Conservation (phyloP, 306 rosid species). For the Myrica gale region DNA sequence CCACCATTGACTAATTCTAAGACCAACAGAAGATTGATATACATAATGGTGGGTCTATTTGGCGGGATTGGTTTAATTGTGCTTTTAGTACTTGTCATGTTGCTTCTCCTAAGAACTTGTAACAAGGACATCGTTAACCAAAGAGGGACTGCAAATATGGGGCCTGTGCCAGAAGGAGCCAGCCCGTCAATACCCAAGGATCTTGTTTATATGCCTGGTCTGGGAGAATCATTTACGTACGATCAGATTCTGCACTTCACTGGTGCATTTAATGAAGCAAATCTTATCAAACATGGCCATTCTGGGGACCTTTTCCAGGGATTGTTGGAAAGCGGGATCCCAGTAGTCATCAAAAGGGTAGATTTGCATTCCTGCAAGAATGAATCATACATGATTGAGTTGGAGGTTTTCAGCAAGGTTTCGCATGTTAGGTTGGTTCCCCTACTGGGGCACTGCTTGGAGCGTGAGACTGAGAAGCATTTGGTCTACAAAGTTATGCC, state of each 20-base stretch:
- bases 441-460: conserved; percentile 77
- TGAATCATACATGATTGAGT: conserved; percentile 57
- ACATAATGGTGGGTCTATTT: conserved; percentile 66
- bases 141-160: conserved; percentile 50
- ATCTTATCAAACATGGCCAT: conserved; percentile 77
- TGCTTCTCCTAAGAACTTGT: conserved; percentile 43
- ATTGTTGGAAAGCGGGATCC: conserved; percentile 48
- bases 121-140: conserved; percentile 34
- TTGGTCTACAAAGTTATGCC: conserved; percentile 84
- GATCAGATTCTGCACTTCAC: conserved; percentile 63
- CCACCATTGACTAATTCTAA: conserved; percentile 20
- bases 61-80: conserved; percentile 73
- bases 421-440: conserved; percentile 82
- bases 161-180: conserved; percentile 45
- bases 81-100: conserved; percentile 50
- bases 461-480: conserved; percentile 70
- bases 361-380: conserved; percentile 46
- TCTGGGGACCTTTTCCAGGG: conserved; percentile 83
- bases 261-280: conserved; percentile 60
- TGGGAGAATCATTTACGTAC: conserved; percentile 64
- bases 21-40: conserved; percentile 44
- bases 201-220: conserved; percentile 33
- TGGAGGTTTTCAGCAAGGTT: conserved; percentile 64
- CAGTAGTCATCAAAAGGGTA: conserved; percentile 72
- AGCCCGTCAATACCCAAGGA: conserved; percentile 51